Evolutionary conservation across 2,329 filamentous ascomycete genomes (phyloP), one percentile per base, ranked within the genome.

Genomic region (Phoma sp.): DNA sequence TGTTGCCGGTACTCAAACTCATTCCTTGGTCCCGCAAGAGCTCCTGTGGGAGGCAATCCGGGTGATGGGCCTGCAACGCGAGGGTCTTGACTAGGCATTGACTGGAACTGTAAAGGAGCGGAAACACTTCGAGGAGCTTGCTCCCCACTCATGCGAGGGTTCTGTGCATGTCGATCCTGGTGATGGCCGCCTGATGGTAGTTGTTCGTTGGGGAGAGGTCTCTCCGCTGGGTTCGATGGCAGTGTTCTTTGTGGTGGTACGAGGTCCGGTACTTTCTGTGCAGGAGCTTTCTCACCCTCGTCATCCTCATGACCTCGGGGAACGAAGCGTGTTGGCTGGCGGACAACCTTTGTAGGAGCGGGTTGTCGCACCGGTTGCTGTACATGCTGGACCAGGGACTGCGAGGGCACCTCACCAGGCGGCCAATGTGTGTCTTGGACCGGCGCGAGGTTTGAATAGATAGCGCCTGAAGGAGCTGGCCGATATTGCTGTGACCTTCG

Each of bases 1-100:
- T 70, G 69, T 31, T 73, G 72, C 35, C 70, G 68, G 41, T 57
- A 62, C 49, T 70, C 72, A 41, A 68, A 67, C 32, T 73, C 62
- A 43, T 71, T 71, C 19, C 63, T 64, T 8, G 69, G 60, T 12
- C 43, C 33, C 5, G 60, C 39, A 4, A 56, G 39, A 41, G 61
- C 54, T 15, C 60, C 58, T 12, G 62, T 38, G 21, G 50, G 54
- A 22, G 51, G 41, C 37, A 37, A 12, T 22, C 15, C 46, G 27
- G 48, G 38, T 17, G 53, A 44, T 22, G 62, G 63, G 4, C 51
- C 55, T 38, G 62, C 55, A 25, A 51, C 52, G 36, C 64, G 62
- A 46, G 56, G 43, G 33, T 64, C 59, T 31, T 61, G 63, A 40
- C 47, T 41, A 31, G 57, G 48, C 24, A 48, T 51, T 37, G 49